A percentile compares a stretch with the other conserved stretches of the same genome.
phyloP scores from a whole-genome alignment of 179 eudicot genomes.

The Dionaea muscipula region DNA sequence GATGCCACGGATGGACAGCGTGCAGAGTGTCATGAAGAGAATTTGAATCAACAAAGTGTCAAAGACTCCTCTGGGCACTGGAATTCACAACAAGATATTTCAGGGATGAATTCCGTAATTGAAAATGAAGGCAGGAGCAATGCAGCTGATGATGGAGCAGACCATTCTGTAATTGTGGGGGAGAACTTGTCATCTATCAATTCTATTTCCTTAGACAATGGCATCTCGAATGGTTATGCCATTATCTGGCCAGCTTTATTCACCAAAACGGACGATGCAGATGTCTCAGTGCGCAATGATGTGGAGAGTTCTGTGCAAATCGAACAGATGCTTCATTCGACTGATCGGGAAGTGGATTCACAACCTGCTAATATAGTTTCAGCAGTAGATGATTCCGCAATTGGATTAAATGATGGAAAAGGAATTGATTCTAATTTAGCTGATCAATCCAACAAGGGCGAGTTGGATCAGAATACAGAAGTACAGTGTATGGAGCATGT shows the following conservation, averaged over 20 bases:
- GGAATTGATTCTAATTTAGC: conserved; percentile 11
- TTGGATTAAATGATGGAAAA: conserved; percentile 13
- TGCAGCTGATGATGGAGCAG: conserved; percentile 21
- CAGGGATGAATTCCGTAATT: conserved; percentile 15
- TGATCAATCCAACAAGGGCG: conserved; percentile 7
- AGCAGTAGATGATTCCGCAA: conserved; percentile 18
- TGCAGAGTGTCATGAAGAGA: conserved; percentile 11
- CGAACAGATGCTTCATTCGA: conserved; percentile 15
- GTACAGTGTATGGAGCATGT: conserved; percentile 15
- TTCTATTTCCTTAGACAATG: conserved; percentile 18
- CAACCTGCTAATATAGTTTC: conserved; percentile 20
- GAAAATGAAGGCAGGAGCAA: conserved; percentile 16
- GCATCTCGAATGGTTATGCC: conserved; percentile 16
- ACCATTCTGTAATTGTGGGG: conserved; percentile 13
- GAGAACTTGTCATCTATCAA: conserved; percentile 16
- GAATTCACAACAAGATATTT: conserved; percentile 16
- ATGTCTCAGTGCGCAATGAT: conserved; percentile 10
- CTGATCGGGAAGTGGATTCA: conserved; percentile 20
- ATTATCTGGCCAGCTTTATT: conserved; percentile 12
- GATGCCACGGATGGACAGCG: conserved; percentile 14
- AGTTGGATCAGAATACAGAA: conserved; percentile 12
- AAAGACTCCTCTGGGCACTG: conserved; percentile 13
- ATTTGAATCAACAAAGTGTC: conserved; percentile 14
- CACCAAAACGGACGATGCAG: conserved; percentile 11
- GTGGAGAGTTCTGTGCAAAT: conserved; percentile 10